A percentile compares a stretch with the other conserved stretches of the same genome.
Evolutionary conservation across 768 basidiomycete genomes (phyloP).

Genomic region (Hebeloma cylindrosporum): DNA sequence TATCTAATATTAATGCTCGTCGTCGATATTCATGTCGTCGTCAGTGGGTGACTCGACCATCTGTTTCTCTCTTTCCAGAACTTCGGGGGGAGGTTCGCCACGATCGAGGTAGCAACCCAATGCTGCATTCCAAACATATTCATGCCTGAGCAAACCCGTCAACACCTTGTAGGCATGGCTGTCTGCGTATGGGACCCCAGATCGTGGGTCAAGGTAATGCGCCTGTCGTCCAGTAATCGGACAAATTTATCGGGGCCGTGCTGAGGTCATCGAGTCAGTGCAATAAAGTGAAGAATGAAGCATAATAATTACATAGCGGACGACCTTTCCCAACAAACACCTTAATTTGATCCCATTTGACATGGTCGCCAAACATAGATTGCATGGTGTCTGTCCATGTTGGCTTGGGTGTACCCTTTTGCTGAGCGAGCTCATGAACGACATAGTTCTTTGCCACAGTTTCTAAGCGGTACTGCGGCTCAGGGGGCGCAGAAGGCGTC

Average conservation of each 20-base stretch:
- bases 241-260: constrained; percentile 64
- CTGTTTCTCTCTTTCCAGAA: neutral
- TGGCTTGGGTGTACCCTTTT: constrained; percentile 47
- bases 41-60: neutral
- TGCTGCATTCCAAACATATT: constrained; percentile 64
- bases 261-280: constrained; percentile 35
- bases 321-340: constrained; percentile 66
- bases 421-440: constrained; percentile 60
- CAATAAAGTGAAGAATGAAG: neutral
- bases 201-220: constrained; percentile 76
- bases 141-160: constrained; percentile 59
- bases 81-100: constrained; percentile 19
- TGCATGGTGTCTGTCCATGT: constrained; percentile 73
- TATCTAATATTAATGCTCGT: neutral
- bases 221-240: constrained; percentile 79
- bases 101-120: constrained; percentile 44
- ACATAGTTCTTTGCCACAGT: constrained; percentile 69
- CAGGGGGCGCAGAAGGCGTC: constrained; percentile 18
- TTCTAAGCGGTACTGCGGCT: constrained; percentile 41
- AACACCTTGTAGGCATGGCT: constrained; percentile 63
- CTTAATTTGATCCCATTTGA: constrained; percentile 73
- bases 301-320: constrained; percentile 51
- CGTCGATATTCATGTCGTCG: constrained; percentile 7
- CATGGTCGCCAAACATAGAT: constrained; percentile 84
- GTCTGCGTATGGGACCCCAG: constrained; percentile 78